These are phyloP conservation scores for Sindora glabra DNA, from an alignment of 306 rosid species.

Conservation along the genomic window DNA sequence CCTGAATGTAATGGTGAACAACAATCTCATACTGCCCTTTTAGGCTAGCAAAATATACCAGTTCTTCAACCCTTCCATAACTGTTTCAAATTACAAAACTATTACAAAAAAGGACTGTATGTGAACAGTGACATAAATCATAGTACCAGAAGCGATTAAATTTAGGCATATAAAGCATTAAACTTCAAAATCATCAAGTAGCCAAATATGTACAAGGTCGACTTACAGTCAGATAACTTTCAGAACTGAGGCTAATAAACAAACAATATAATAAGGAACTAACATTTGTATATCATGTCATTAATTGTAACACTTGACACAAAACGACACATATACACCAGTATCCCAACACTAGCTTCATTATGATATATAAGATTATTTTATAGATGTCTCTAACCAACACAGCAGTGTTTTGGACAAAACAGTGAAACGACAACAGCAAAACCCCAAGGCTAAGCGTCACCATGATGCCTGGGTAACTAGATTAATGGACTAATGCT, in stretches of 20 bases:
- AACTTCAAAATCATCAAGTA: neutral
- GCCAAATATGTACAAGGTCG: neutral
- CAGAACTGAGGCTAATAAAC: neutral
- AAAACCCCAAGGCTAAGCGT: too few species aligned
- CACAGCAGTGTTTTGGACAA: neutral
- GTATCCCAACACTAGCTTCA: neutral
- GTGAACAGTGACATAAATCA: neutral
- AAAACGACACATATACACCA: neutral
- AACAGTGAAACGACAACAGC: neutral
- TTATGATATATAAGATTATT: neutral
- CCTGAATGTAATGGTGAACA: slow-evolving; percentile 94
- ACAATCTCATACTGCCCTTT: slow-evolving; percentile 93
- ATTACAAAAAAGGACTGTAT: neutral
- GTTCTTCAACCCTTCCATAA: slow-evolving; percentile 91
- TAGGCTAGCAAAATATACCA: slow-evolving; percentile 89
- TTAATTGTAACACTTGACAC: neutral
- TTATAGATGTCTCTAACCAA: neutral
- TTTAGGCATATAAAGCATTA: neutral
- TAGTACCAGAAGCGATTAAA: neutral
- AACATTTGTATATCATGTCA: neutral
- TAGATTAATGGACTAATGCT: neutral
- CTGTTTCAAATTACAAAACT: slow-evolving; percentile 48
- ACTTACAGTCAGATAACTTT: neutral
- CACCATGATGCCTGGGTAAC: neutral
- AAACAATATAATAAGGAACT: neutral